A percentile compares a stretch with the other conserved stretches of the same genome.
Evolutionary conservation across 306 rosid species (phyloP).

Genomic region (Hylodesmum podocarpum): DNA sequence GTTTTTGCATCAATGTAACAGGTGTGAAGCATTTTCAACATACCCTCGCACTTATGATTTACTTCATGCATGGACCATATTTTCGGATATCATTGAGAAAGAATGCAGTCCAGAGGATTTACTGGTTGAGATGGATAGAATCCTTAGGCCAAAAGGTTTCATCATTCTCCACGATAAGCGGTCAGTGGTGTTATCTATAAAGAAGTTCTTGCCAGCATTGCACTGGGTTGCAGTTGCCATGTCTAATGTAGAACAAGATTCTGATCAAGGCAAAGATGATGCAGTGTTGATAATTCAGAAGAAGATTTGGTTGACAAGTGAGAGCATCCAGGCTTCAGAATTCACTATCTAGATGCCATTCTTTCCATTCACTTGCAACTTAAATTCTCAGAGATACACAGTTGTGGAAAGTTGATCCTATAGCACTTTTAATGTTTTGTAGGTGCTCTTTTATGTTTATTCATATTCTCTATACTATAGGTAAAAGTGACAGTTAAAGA

Average conservation of each 20-base stretch:
- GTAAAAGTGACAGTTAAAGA: conserved; percentile 30
- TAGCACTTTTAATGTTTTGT: conserved; percentile 14
- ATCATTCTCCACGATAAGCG: conserved; percentile 67
- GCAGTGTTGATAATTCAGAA: conserved; percentile 69
- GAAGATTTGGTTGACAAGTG: conserved; percentile 83
- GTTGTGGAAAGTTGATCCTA: conserved; percentile 3
- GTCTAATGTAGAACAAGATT: conserved; percentile 31
- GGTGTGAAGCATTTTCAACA: conserved; percentile 92
- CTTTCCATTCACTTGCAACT: neutral
- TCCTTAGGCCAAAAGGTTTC: conserved; percentile 84
- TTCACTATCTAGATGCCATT: conserved; percentile 5
- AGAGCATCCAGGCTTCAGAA: conserved; percentile 60
- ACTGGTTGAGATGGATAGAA: conserved; percentile 89
- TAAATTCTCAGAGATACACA: conserved; percentile 8
- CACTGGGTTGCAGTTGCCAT: conserved; percentile 81
- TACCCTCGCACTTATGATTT: conserved; percentile 92
- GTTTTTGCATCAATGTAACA: conserved; percentile 38
- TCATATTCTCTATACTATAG: conserved; percentile 29
- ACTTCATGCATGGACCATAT: conserved; percentile 80
- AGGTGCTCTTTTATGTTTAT: conserved; percentile 4
- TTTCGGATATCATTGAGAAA: conserved; percentile 75
- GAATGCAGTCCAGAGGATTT: conserved; percentile 81
- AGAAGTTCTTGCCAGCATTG: conserved; percentile 65
- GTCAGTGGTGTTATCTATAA: conserved; percentile 57
- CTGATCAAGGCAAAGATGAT: conserved; percentile 47